A percentile compares a stretch with the other conserved stretches of the same genome.
These are phyloP conservation scores for Cyclostephanos tholiformis DNA, from an alignment of 108 stramenopile genomes.

Conservation along the genomic window DNA sequence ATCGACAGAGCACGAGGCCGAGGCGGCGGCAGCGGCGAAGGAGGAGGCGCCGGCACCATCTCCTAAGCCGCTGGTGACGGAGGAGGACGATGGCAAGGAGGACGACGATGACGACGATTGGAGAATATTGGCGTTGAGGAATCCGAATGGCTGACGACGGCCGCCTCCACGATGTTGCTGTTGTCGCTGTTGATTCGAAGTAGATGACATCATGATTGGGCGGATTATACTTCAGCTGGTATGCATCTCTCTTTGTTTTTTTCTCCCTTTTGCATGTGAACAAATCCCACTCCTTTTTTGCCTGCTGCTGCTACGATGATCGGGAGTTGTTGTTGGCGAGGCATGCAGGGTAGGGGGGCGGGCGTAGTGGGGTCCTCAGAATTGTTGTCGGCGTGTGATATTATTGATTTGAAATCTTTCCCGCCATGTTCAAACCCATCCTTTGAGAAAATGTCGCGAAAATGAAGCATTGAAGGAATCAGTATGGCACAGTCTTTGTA, in stretches of 20 bases:
- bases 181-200: constrained; percentile 10
- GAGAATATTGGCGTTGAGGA: constrained; percentile 27
- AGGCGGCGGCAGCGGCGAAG: not conserved
- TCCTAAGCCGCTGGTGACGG: not conserved
- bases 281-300: too few relatives aligned
- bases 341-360: too few relatives aligned
- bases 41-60: not conserved
- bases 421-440: not conserved
- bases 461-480: not conserved
- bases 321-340: too few relatives aligned
- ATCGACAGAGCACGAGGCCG: not conserved
- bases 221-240: not conserved
- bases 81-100: not conserved
- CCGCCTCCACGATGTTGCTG: constrained; percentile 16
- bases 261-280: too few relatives aligned
- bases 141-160: constrained; percentile 26
- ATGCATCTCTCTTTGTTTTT: not conserved
- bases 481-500: not conserved
- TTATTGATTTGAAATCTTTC: not conserved
- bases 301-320: too few relatives aligned
- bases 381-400: not conserved
- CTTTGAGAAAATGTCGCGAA: not conserved
- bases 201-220: constrained; percentile 6
- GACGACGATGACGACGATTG: not conserved
- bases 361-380: too few relatives aligned